A percentile compares a stretch with the other conserved stretches of the same genome.
Conservation (phyloP, 768 basidiomycete species). For the Pisolithus orientalis region DNA sequence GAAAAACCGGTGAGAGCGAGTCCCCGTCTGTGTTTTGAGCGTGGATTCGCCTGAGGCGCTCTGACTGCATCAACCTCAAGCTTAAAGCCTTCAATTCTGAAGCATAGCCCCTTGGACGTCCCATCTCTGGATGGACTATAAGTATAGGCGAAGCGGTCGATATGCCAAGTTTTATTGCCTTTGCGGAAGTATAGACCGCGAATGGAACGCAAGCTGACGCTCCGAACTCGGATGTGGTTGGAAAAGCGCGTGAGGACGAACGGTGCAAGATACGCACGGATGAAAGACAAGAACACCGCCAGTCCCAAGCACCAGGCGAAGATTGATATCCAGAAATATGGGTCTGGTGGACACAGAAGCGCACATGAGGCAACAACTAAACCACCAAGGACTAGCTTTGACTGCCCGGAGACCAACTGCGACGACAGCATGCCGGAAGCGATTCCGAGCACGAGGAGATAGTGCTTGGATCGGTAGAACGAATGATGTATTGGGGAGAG, state of each 20-base stretch:
- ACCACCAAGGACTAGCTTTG: slow-evolving; percentile 2
- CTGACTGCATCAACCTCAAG: slow-evolving; percentile 37
- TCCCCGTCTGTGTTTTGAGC: slow-evolving; percentile 30
- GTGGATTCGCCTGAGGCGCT: slow-evolving; percentile 13
- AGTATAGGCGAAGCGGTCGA: slow-evolving; percentile 61
- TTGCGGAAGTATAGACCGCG: slow-evolving; percentile 66
- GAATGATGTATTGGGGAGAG: not conserved
- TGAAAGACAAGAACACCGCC: slow-evolving; percentile 47
- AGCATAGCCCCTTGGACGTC: slow-evolving; percentile 47
- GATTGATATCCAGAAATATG: slow-evolving; percentile 34
- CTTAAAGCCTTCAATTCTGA: slow-evolving; percentile 57
- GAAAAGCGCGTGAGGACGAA: slow-evolving; percentile 55
- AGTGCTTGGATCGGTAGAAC: not conserved
- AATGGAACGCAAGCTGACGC: slow-evolving; percentile 71
- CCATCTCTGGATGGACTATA: slow-evolving; percentile 47
- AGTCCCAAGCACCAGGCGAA: slow-evolving; percentile 47
- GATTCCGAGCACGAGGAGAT: not conserved
- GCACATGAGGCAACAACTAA: slow-evolving; percentile 9
- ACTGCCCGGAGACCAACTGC: not conserved
- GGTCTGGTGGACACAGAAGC: slow-evolving; percentile 16
- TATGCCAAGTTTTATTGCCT: slow-evolving; percentile 46
- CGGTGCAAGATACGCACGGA: slow-evolving; percentile 63
- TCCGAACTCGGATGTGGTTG: slow-evolving; percentile 58
- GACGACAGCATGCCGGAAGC: not conserved
- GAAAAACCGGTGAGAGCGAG: slow-evolving; percentile 37